A percentile compares a stretch with the other conserved stretches of the same genome.
Conservation (phyloP, 2,329 filamentous ascomycete species). For the Alternaria incomplexa region DNA sequence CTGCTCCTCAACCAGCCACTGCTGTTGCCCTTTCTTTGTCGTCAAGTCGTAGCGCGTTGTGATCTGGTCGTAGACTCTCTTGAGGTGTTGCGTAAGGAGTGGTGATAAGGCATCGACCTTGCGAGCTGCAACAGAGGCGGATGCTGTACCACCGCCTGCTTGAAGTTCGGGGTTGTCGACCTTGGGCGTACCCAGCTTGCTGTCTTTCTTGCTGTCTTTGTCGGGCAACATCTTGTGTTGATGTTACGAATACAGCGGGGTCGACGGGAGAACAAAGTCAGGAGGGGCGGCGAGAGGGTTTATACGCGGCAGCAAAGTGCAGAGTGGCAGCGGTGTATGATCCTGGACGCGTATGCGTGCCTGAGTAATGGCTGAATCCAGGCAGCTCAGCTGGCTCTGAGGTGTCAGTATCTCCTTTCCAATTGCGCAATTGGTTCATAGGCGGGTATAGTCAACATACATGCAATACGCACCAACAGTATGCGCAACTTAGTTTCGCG, state of each 20-base stretch:
- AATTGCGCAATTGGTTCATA: background rate
- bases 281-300: background rate
- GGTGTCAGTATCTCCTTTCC: constrained; percentile 7
- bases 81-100: constrained; percentile 37
- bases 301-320: background rate
- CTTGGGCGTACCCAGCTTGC: constrained; percentile 42
- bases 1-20: constrained; percentile 44
- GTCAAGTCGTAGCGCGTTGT: constrained; percentile 37
- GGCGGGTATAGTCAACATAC: background rate
- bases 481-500: background rate
- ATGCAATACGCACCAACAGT: background rate
- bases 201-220: constrained; percentile 35
- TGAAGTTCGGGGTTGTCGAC: constrained; percentile 44
- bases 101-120: constrained; percentile 39
- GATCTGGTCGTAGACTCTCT: constrained; percentile 36
- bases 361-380: constrained; percentile 1
- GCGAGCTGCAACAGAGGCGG: constrained; percentile 34
- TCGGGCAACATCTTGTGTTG: constrained; percentile 18
- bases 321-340: background rate
- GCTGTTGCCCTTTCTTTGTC: constrained; percentile 37
- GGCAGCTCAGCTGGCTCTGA: constrained; percentile 23
- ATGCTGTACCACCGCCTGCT: constrained; percentile 46
- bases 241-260: background rate
- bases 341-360: background rate
- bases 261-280: background rate